Evolutionary conservation across 768 basidiomycete species (phyloP), one percentile per base, ranked within the genome.

Genomic region (Tubosaeta brunneosetosa): DNA sequence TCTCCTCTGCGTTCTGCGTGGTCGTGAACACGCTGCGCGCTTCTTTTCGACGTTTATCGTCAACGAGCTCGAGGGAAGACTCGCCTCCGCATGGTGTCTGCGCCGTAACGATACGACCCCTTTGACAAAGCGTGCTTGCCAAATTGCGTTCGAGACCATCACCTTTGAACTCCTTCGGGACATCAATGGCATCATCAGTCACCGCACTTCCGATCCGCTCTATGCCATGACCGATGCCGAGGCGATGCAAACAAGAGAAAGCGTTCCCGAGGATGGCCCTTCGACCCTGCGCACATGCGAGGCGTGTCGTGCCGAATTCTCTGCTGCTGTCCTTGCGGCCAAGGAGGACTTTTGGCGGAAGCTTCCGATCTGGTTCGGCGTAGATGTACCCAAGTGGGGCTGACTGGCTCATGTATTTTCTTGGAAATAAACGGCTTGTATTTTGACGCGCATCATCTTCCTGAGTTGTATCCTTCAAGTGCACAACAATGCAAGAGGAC

Each of bases 11-110:
- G 74, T 84, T 37, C 74, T 88, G 9, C 81, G 78, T 52, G 88
- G 88, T 9, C 83, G 86, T 49, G 87, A 90, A 69, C 79, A 84
- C 48, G 77, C 80, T 11, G 82, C 85, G 10, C 82, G 86, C 40
- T 89, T 81, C 68, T 79, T 90, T 49, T 88, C 87, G 11, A 85
- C 84, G 9, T 90, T 90, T 64, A 79, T 90, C 60, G 83, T 84
- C 49, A 83, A 83, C 61, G 79, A 88, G 55, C 75, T 89, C 19
- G 87, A 89, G 71, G 82, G 83, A 44, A 75, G 88, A 54, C 65
- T 75, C 34, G 73, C 82, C 16, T 77, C 80, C 13, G 36, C 62
- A 9, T 62, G 62, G 54, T 88, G 86, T 62, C 56, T 77, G 11
- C 71, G 80, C 60, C 71, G 71, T n/a, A 71, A 73, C 61, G 78